Conservation (phyloP, 192 early-diverging fungal genomes). For the Podila epicladia region DNA sequence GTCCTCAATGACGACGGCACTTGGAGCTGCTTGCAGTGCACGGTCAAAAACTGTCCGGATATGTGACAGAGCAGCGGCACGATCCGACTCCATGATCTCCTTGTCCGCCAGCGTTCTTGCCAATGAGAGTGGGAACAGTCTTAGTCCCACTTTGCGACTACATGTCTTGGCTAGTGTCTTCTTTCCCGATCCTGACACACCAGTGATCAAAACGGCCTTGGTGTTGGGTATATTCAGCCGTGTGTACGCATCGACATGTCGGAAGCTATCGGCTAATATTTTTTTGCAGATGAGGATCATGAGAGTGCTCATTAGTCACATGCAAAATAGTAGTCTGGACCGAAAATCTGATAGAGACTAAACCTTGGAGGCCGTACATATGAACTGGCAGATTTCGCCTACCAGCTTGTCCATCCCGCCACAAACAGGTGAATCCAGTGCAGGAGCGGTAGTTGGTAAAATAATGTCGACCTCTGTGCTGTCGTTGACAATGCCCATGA, state of each 20-base stretch:
- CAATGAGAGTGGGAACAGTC: conserved; percentile 36
- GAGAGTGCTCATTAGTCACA: background rate
- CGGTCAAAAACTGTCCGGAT: conserved; percentile 41
- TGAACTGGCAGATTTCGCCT: conserved; percentile 20
- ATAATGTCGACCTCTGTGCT: conserved; percentile 9
- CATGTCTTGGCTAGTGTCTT: conserved; percentile 14
- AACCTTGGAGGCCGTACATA: conserved; percentile 10
- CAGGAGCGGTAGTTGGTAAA: background rate
- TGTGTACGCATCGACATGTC: conserved; percentile 18
- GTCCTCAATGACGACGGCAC: conserved; percentile 61
- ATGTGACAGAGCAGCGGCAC: conserved; percentile 10
- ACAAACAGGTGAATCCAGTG: background rate
- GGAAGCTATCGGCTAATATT: conserved; percentile 23
- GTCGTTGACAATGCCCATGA: conserved; percentile 11
- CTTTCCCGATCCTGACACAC: conserved; percentile 59
- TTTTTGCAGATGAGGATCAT: background rate
- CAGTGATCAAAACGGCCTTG: conserved; percentile 54
- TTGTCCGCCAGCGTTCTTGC: conserved; percentile 22
- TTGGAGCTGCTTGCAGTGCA: conserved; percentile 55
- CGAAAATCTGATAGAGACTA: background rate
- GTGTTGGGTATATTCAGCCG: conserved; percentile 52
- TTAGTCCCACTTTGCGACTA: conserved; percentile 9
- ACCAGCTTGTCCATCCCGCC: conserved; percentile 17
- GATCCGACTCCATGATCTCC: conserved; percentile 41
- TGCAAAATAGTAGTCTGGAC: background rate